Conservation (phyloP, 768 basidiomycete genomes). For the Kwoniella mangroviensis region DNA sequence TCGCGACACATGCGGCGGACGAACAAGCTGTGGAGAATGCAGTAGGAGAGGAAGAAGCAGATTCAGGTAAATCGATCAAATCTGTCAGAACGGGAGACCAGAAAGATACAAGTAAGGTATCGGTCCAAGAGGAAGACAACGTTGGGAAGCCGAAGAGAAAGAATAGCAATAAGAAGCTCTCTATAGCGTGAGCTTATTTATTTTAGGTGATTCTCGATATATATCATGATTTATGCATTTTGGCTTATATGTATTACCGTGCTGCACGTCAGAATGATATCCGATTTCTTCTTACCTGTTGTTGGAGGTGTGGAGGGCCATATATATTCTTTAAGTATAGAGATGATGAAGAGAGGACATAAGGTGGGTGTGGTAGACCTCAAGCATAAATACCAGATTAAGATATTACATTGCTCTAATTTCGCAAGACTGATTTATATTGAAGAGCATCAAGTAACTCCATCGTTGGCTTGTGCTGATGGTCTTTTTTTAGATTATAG, state of each 20-base stretch:
- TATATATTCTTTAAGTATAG: constrained; percentile 87
- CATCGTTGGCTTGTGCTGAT: no score
- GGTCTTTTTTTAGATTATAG: constrained; percentile 69
- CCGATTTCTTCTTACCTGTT: constrained; percentile 93
- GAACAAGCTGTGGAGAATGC: constrained; percentile 26
- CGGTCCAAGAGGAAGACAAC: background rate
- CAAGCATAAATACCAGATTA: background rate
- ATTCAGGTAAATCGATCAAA: constrained; percentile 7
- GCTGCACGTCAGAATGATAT: constrained; percentile 74
- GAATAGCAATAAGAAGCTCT: constrained; percentile 27
- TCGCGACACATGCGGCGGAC: constrained; percentile 12
- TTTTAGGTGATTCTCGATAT: constrained; percentile 15
- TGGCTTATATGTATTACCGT: constrained; percentile 18
- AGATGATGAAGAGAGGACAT: constrained; percentile 80
- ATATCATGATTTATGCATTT: constrained; percentile 12
- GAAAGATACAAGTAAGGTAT: background rate
- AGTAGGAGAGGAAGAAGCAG: constrained; percentile 27
- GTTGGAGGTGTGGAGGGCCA: constrained; percentile 97
- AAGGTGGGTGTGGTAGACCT: constrained; percentile 63
- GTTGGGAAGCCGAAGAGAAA: constrained; percentile 4
- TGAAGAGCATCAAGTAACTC: no score
- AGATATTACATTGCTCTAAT: no score
- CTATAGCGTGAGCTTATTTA: constrained; percentile 46
- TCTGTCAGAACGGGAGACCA: constrained; percentile 6
- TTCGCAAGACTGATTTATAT: no score